phyloP scores from a whole-genome alignment of 2,329 filamentous ascomycete genomes.

The Curvularia verruculosa region DNA sequence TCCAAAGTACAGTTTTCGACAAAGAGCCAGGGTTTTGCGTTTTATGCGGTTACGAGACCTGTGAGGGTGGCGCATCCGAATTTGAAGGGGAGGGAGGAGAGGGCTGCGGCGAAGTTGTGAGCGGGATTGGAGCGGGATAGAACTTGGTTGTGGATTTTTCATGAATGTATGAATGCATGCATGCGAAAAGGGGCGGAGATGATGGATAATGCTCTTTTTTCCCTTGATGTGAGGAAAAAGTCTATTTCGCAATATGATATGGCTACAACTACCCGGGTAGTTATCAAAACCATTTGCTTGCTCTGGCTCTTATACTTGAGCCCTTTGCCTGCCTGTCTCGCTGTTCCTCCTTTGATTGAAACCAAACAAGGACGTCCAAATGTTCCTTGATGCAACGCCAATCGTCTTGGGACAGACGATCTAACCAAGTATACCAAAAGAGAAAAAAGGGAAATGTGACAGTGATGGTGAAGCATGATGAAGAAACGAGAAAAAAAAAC shows the following conservation, averaged over 20 bases:
- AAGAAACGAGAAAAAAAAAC: neutral
- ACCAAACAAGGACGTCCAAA: neutral
- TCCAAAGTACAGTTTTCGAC: constrained; percentile 30
- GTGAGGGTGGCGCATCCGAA: constrained; percentile 19
- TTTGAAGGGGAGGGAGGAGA: constrained; percentile 20
- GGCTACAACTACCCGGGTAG: neutral
- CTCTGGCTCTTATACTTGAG: neutral
- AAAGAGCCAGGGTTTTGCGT: constrained; percentile 22
- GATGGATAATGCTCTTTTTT: too few species aligned
- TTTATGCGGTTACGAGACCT: constrained; percentile 29
- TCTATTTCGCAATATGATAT: too few species aligned
- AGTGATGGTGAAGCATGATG: neutral
- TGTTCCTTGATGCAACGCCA: neutral
- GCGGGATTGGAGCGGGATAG: too few species aligned
- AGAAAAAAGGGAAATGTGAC: neutral
- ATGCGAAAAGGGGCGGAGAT: too few species aligned
- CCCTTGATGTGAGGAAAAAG: too few species aligned
- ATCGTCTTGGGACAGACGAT: neutral
- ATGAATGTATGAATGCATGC: too few species aligned
- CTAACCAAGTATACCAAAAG: neutral
- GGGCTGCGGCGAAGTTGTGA: constrained; percentile 13
- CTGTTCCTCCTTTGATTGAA: neutral
- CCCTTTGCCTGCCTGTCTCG: too few species aligned
- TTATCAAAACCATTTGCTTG: neutral
- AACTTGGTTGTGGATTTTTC: too few species aligned